A percentile compares a stretch with the other conserved stretches of the same genome.
Conservation (phyloP, 495 filamentous ascomycete genomes). For the Oidiodendron maius region DNA sequence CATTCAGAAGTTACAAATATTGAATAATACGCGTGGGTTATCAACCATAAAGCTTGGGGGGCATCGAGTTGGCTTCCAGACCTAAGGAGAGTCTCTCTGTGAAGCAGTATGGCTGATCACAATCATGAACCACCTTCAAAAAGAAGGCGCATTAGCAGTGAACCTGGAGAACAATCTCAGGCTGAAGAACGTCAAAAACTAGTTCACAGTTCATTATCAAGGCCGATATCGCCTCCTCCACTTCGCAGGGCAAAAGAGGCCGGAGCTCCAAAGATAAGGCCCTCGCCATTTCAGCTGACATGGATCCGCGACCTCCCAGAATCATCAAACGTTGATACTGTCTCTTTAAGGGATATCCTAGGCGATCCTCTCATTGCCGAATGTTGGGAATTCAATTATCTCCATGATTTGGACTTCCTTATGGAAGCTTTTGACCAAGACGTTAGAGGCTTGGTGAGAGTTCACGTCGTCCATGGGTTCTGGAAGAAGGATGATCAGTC, state of each 20-base stretch:
- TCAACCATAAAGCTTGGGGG: too few species aligned
- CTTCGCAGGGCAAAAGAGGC: constrained; percentile 5
- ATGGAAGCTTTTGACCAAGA: constrained; percentile 62
- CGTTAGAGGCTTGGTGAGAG: constrained; percentile 53
- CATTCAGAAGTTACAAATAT: too few species aligned
- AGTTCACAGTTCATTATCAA: constrained; percentile 2
- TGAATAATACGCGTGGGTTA: too few species aligned
- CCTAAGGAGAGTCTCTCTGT: too few species aligned
- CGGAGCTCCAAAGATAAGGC: constrained; percentile 5
- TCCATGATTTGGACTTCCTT: constrained; percentile 74
- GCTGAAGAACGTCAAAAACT: not conserved
- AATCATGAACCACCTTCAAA: constrained; percentile 16
- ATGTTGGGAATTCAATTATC: constrained; percentile 88
- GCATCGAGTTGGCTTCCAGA: too few species aligned
- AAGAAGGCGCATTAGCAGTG: constrained; percentile 11
- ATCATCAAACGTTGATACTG: constrained; percentile 57
- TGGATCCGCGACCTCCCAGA: constrained; percentile 58
- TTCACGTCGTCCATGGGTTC: constrained; percentile 81
- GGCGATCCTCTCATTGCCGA: constrained; percentile 77
- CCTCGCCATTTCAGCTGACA: constrained; percentile 73
- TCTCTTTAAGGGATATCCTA: constrained; percentile 66
- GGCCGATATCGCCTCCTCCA: constrained; percentile 22
- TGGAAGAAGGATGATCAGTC: constrained; percentile 72
- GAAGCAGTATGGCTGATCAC: too few species aligned
- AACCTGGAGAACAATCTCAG: not conserved